phyloP scores from a whole-genome alignment of 139 green algal species.

The Coccomyxa sp. region DNA sequence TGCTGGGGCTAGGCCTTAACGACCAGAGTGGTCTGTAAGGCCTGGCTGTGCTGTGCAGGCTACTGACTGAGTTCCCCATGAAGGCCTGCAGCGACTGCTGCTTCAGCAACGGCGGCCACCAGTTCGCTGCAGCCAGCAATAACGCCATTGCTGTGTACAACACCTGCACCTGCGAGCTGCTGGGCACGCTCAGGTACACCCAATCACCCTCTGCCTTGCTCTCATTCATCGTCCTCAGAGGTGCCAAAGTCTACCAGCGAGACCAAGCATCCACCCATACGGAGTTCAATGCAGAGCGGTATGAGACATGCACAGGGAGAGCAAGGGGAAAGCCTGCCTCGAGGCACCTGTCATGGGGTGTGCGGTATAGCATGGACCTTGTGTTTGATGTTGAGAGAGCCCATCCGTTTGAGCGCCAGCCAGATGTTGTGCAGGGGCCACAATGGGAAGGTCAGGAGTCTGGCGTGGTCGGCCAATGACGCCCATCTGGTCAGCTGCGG shows the following conservation, averaged over 20 bases:
- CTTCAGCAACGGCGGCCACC: slow-evolving; percentile 83
- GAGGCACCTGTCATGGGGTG: too few species aligned
- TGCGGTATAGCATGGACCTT: too few species aligned
- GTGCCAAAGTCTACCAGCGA: too few species aligned
- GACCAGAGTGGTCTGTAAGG: neutral
- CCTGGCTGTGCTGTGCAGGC: neutral
- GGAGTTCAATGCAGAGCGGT: too few species aligned
- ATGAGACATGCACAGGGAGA: too few species aligned
- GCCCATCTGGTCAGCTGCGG: slow-evolving; percentile 68
- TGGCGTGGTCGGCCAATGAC: slow-evolving; percentile 73
- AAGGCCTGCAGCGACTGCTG: slow-evolving; percentile 68
- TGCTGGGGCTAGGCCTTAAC: neutral
- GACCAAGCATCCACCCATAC: too few species aligned
- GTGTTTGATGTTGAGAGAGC: neutral
- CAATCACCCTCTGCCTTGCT: too few species aligned
- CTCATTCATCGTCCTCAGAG: too few species aligned
- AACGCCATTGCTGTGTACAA: slow-evolving; percentile 82
- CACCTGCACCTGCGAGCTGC: slow-evolving; percentile 83
- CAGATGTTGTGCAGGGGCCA: slow-evolving; percentile 46
- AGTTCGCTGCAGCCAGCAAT: slow-evolving; percentile 84
- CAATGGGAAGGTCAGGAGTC: slow-evolving; percentile 67
- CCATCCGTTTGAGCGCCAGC: neutral
- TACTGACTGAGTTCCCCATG: slow-evolving; percentile 66
- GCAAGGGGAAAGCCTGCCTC: too few species aligned
- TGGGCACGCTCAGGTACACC: slow-evolving; percentile 74